phyloP scores from a whole-genome alignment of 768 basidiomycete genomes.

The Podaxis sp. region DNA sequence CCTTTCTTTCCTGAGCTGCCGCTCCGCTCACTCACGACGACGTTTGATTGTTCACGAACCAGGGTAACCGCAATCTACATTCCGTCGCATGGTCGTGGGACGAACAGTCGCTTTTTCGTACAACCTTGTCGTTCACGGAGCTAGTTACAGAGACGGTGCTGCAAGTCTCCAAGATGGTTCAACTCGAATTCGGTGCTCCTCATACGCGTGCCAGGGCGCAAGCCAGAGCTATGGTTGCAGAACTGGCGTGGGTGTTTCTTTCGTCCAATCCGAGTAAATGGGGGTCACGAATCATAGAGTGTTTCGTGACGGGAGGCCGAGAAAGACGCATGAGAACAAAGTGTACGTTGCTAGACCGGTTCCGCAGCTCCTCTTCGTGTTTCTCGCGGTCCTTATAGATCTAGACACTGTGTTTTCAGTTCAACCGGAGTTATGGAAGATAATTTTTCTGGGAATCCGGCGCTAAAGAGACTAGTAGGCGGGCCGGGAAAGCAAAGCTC shows the following conservation, averaged over 20 bases:
- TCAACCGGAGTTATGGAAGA: not conserved
- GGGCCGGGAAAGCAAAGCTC: not conserved
- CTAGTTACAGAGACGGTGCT: no score
- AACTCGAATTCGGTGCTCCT: no score
- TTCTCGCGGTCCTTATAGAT: not conserved
- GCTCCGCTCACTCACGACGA: not conserved
- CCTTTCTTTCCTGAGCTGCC: not conserved
- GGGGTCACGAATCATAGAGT: no score
- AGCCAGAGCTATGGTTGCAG: no score
- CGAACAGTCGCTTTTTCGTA: not conserved
- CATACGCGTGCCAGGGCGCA: no score
- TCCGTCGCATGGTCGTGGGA: constrained; percentile 3
- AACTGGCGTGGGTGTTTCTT: no score
- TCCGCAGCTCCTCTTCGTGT: not conserved
- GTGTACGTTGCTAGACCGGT: no score
- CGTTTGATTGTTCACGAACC: not conserved
- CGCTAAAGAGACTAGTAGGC: not conserved
- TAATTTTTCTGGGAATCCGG: not conserved
- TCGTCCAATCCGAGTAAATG: no score
- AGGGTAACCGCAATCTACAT: not conserved
- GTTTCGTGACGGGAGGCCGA: no score
- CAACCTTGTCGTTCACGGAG: not conserved
- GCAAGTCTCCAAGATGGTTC: no score
- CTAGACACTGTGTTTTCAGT: not conserved
- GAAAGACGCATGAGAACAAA: no score